These are phyloP conservation scores for Amanita rubescens DNA, from an alignment of 768 basidiomycete genomes.

Conservation along the genomic window DNA sequence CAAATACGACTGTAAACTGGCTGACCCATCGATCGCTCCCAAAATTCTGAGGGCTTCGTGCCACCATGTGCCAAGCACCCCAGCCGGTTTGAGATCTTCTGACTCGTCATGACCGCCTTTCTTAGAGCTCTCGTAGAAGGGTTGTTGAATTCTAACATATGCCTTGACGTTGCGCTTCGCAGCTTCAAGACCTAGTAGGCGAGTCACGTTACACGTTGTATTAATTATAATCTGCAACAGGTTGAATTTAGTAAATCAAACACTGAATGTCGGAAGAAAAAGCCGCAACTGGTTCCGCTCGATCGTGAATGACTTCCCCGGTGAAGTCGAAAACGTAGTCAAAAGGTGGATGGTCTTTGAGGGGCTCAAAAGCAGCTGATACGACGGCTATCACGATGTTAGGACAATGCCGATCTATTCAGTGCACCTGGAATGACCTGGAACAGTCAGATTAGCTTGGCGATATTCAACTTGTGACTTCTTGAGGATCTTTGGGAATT, in stretches of 20 bases:
- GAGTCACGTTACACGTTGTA: slow-evolving; percentile 62
- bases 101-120: slow-evolving; percentile 65
- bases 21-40: slow-evolving; percentile 66
- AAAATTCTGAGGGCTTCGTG: slow-evolving; percentile 75
- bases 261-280: slow-evolving; percentile 7
- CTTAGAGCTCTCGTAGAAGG: slow-evolving; percentile 69
- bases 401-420: slow-evolving; percentile 11
- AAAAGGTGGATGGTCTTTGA: slow-evolving; percentile 60
- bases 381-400: slow-evolving; percentile 46
- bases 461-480: slow-evolving; percentile 71
- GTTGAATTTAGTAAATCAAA: background rate
- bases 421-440: slow-evolving; percentile 37
- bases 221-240: slow-evolving; percentile 63
- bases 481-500: slow-evolving; percentile 63
- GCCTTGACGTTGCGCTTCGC: slow-evolving; percentile 73
- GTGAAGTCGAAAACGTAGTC: slow-evolving; percentile 82
- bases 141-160: slow-evolving; percentile 70
- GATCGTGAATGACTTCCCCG: slow-evolving; percentile 71
- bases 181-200: slow-evolving; percentile 67
- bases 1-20: slow-evolving; percentile 8
- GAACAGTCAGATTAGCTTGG: slow-evolving; percentile 73
- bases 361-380: slow-evolving; percentile 61
- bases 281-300: slow-evolving; percentile 59
- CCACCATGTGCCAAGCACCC: slow-evolving; percentile 78
- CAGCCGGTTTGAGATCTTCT: slow-evolving; percentile 64